A percentile compares a stretch with the other conserved stretches of the same genome.
These are phyloP conservation scores for Lactarius hatsudake DNA, from an alignment of 768 basidiomycete genomes.

Conservation along the genomic window DNA sequence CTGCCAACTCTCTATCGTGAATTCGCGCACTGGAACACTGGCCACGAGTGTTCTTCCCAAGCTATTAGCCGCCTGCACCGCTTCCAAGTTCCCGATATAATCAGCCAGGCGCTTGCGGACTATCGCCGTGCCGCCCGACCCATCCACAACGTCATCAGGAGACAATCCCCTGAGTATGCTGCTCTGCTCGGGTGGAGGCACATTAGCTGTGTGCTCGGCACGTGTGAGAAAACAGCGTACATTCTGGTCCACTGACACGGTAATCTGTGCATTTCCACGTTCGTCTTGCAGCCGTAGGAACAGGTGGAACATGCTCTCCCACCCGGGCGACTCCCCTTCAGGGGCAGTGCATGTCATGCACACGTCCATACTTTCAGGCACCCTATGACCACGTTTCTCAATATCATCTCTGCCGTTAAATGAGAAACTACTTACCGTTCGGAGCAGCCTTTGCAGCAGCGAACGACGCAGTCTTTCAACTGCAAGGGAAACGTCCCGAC, in stretches of 20 bases:
- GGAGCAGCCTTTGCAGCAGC: slow-evolving; percentile 19
- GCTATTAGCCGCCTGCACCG: slow-evolving; percentile 14
- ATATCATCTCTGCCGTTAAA: not conserved
- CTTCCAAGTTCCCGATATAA: slow-evolving; percentile 26
- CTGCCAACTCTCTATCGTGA: slow-evolving; percentile 25
- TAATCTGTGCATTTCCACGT: slow-evolving; percentile 8
- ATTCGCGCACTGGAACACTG: slow-evolving; percentile 15
- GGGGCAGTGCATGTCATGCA: slow-evolving; percentile 12
- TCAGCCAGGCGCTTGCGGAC: slow-evolving; percentile 18
- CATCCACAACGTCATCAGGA: slow-evolving; percentile 11
- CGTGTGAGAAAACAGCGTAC: slow-evolving; percentile 6
- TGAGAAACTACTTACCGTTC: slow-evolving; percentile 10
- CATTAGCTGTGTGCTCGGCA: not conserved
- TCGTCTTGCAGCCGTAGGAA: slow-evolving; percentile 26
- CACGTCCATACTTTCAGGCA: slow-evolving; percentile 1
- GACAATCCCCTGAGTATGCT: slow-evolving; percentile 10
- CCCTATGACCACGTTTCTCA: slow-evolving; percentile 8
- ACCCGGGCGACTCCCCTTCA: not conserved
- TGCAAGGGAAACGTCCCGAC: slow-evolving; percentile 22
- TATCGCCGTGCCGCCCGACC: not conserved
- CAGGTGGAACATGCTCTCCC: slow-evolving; percentile 18
- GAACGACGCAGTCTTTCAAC: slow-evolving; percentile 20
- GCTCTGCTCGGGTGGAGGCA: slow-evolving; percentile 11
- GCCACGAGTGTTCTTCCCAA: slow-evolving; percentile 7
- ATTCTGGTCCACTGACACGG: slow-evolving; percentile 22